Evolutionary conservation across 2,329 filamentous ascomycete species (phyloP).

Genomic region (Arthrobotrys megalospora): DNA sequence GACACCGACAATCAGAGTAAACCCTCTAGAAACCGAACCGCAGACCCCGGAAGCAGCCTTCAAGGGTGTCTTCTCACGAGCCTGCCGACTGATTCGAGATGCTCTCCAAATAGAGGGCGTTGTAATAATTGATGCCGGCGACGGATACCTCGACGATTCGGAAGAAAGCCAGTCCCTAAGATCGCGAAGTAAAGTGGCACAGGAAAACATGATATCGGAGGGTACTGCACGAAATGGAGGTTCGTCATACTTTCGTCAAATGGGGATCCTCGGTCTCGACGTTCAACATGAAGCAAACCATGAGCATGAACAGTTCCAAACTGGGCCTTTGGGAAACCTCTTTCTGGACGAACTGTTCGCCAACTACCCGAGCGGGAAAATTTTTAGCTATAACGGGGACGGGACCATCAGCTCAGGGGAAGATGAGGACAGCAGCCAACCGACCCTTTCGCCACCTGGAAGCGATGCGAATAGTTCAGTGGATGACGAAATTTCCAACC

Average conservation of each 20-base stretch:
- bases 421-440: slow-evolving; percentile 26
- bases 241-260: slow-evolving; percentile 34
- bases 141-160: slow-evolving; percentile 18
- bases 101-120: slow-evolving; percentile 63
- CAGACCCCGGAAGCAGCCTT: slow-evolving; percentile 62
- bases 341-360: slow-evolving; percentile 45
- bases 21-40: slow-evolving; percentile 42
- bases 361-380: slow-evolving; percentile 43
- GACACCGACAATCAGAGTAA: slow-evolving; percentile 57
- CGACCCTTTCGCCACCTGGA: slow-evolving; percentile 36
- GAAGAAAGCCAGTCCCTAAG: slow-evolving; percentile 42
- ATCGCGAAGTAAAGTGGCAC: slow-evolving; percentile 16
- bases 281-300: slow-evolving; percentile 6
- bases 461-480: slow-evolving; percentile 51
- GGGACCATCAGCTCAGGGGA: slow-evolving; percentile 48
- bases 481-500: slow-evolving; percentile 29
- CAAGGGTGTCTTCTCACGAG: slow-evolving; percentile 63
- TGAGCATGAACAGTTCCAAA: slow-evolving; percentile 7
- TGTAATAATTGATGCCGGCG: slow-evolving; percentile 62
- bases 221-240: slow-evolving; percentile 26
- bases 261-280: slow-evolving; percentile 48
- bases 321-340: slow-evolving; percentile 26
- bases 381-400: slow-evolving; percentile 45
- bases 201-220: slow-evolving; percentile 19
- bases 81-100: slow-evolving; percentile 62